A percentile compares a stretch with the other conserved stretches of the same genome.
Conservation (phyloP, 305 asterid species). For the Plantago coronopus region DNA sequence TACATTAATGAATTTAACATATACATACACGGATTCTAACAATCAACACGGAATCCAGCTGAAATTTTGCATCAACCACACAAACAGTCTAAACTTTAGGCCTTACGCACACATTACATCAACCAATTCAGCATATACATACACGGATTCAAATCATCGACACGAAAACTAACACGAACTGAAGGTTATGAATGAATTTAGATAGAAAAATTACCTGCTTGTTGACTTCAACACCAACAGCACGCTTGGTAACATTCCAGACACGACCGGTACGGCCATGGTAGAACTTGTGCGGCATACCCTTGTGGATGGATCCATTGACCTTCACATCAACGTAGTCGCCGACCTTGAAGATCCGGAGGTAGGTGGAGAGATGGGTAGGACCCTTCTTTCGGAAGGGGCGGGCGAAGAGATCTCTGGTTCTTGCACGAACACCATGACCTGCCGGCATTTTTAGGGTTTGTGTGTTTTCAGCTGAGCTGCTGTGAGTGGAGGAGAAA, state of each 20-base stretch:
- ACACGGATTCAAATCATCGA: no score
- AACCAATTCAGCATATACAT: no score
- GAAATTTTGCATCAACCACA: no score
- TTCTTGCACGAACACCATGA: conserved; percentile 43
- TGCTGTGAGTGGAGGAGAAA: no score
- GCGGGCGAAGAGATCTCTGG: conserved; percentile 38
- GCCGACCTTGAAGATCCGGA: conserved; percentile 39
- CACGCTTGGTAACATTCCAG: conserved; percentile 86
- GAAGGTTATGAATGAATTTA: background rate
- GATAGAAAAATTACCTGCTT: conserved; percentile 43
- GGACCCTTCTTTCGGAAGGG: conserved; percentile 53
- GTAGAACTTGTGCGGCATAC: conserved; percentile 85
- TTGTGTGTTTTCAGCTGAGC: background rate
- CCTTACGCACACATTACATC: no score
- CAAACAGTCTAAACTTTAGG: no score
- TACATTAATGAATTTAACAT: no score
- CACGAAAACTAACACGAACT: background rate
- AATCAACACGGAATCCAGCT: no score
- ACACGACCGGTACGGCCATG: conserved; percentile 85
- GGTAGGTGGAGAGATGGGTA: conserved; percentile 42
- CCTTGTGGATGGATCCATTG: conserved; percentile 59
- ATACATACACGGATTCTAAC: no score
- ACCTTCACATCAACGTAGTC: conserved; percentile 48
- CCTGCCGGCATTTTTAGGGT: conserved; percentile 43
- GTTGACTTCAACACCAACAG: conserved; percentile 75